Percentiles rank a stretch among this genome's conserved stretches.
phyloP scores from a whole-genome alignment of 1,284 basidiomycete species.

The Microstroma glucosiphilum region DNA sequence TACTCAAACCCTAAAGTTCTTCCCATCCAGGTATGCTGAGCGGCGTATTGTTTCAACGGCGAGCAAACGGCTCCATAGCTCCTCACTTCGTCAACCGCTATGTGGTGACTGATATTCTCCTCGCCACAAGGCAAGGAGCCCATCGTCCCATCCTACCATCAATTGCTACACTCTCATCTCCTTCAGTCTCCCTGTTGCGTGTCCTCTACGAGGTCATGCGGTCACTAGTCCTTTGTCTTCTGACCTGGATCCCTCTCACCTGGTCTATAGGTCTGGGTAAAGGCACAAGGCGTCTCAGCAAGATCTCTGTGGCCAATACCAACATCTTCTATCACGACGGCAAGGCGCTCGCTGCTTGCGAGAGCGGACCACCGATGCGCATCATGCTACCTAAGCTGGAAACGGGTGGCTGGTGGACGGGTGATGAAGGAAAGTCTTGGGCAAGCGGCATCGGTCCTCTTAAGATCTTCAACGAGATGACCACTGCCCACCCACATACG shows the following conservation, averaged over 20 bases:
- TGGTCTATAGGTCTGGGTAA: constrained; percentile 44
- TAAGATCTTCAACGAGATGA: constrained; percentile 54
- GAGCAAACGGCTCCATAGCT: constrained; percentile 20
- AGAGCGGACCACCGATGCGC: constrained; percentile 54
- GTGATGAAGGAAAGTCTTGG: constrained; percentile 29
- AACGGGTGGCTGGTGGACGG: constrained; percentile 53
- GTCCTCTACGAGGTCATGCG: constrained; percentile 52
- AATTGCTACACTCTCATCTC: constrained; percentile 55
- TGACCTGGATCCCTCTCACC: constrained; percentile 41
- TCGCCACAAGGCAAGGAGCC: constrained; percentile 35
- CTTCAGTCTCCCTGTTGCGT: constrained; percentile 50
- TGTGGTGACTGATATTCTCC: constrained; percentile 51
- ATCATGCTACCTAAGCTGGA: constrained; percentile 54
- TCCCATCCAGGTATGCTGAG: constrained; percentile 52
- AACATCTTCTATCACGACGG: constrained; percentile 53
- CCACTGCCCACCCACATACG: constrained; percentile 54
- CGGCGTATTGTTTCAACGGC: constrained; percentile 53
- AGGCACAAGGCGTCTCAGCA: constrained; percentile 28
- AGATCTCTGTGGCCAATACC: constrained; percentile 54
- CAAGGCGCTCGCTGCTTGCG: constrained; percentile 55
- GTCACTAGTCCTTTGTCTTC: constrained; percentile 28
- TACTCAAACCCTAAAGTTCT: too few species aligned
- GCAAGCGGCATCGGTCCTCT: constrained; percentile 18
- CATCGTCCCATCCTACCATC: constrained; percentile 53
- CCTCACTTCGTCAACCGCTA: constrained; percentile 51